Percentiles rank a stretch among this genome's conserved stretches.
Evolutionary conservation across 371 early-diverging fungal genomes (phyloP).

Genomic region (Mortierella sp.): DNA sequence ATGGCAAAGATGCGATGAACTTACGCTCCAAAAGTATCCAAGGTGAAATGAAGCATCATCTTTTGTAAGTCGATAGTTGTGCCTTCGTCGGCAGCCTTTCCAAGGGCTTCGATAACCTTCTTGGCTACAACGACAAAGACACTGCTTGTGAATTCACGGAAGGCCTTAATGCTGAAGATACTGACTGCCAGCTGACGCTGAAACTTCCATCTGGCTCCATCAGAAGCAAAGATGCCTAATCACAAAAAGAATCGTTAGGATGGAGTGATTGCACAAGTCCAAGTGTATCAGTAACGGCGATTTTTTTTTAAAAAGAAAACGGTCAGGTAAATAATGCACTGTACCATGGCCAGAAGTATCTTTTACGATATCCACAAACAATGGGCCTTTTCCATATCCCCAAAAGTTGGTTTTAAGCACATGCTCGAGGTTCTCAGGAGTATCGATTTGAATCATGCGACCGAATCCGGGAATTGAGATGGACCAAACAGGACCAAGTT

Average conservation of each 20-base stretch:
- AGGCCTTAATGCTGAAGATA: constrained; percentile 76
- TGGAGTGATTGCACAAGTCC: neutral
- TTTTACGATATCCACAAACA: constrained; percentile 9
- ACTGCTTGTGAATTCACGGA: constrained; percentile 65
- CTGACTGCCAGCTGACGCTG: constrained; percentile 72
- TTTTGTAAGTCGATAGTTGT: constrained; percentile 59
- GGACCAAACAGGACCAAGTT: constrained; percentile 38
- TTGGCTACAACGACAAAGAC: constrained; percentile 60
- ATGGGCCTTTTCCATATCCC: constrained; percentile 22
- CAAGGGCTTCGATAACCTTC: constrained; percentile 31
- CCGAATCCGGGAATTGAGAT: constrained; percentile 28
- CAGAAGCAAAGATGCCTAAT: constrained; percentile 71
- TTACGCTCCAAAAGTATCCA: constrained; percentile 64
- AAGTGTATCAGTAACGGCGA: too few relatives aligned
- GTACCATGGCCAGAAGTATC: constrained; percentile 26
- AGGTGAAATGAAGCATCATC: constrained; percentile 61
- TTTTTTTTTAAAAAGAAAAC: neutral
- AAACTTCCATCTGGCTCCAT: constrained; percentile 72
- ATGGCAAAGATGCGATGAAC: neutral
- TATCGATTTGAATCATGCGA: constrained; percentile 31
- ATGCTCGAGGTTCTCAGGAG: constrained; percentile 32
- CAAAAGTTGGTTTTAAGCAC: constrained; percentile 35
- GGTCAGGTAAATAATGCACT: neutral
- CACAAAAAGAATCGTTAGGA: neutral
- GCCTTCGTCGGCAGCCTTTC: constrained; percentile 52